These are phyloP conservation scores for Rubia balearica DNA, from an alignment of 305 asterid species.

Conservation along the genomic window DNA sequence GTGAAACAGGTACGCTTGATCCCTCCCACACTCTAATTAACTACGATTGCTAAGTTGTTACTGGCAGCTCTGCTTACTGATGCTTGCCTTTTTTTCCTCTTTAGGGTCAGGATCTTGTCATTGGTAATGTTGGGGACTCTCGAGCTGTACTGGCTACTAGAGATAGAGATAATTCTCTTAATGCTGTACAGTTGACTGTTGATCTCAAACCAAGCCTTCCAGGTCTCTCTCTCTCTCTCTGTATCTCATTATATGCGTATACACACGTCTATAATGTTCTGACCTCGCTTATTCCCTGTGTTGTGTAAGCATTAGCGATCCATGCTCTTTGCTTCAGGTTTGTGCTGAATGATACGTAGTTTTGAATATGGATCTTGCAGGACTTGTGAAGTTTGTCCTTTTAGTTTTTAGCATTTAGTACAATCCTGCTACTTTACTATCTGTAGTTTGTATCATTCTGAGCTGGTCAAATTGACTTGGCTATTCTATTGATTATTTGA, in stretches of 20 bases:
- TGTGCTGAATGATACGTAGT: conserved; percentile 2
- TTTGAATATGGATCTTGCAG: background rate
- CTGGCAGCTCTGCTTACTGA: background rate
- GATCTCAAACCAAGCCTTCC: conserved; percentile 88
- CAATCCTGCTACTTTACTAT: background rate
- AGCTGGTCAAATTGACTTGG: background rate
- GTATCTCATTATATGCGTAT: background rate
- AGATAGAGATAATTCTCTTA: conserved; percentile 41
- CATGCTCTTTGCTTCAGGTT: background rate
- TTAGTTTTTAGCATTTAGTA: too few species aligned
- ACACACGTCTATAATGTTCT: background rate
- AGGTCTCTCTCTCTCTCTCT: conserved; percentile 30
- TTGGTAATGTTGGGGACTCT: conserved; percentile 64
- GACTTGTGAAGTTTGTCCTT: background rate
- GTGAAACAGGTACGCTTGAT: conserved; percentile 53
- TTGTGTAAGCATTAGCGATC: background rate
- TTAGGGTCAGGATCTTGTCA: conserved; percentile 36
- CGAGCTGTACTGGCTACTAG: conserved; percentile 71
- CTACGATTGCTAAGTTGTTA: conserved; percentile 1
- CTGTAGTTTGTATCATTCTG: background rate
- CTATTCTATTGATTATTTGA: background rate
- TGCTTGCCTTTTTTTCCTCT: conserved; percentile 2
- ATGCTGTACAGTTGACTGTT: conserved; percentile 67
- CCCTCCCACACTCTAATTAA: background rate
- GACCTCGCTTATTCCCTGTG: conserved; percentile 2